A percentile compares a stretch with the other conserved stretches of the same genome.
These are phyloP conservation scores for Exophiala spinifera DNA, from an alignment of 2,329 filamentous ascomycete species.

Conservation along the genomic window DNA sequence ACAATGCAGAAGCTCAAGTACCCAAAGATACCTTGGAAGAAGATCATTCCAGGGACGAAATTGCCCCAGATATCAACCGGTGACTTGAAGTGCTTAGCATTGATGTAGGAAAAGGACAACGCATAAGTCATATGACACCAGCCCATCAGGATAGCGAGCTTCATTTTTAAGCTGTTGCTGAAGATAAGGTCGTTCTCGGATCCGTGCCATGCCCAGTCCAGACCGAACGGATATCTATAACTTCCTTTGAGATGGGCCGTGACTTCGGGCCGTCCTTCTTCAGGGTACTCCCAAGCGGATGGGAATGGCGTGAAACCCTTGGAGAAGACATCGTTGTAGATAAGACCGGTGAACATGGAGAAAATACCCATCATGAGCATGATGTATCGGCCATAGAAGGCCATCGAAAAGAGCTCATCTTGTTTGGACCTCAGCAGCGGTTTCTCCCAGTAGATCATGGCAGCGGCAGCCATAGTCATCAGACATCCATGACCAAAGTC, in stretches of 20 bases:
- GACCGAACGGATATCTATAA: slow-evolving; percentile 90
- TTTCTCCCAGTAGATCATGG: slow-evolving; percentile 97
- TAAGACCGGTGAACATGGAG: slow-evolving; percentile 92
- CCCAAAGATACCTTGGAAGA: slow-evolving; percentile 98
- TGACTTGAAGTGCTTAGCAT: slow-evolving; percentile 90
- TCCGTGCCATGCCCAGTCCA: slow-evolving; percentile 96
- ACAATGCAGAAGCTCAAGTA: slow-evolving; percentile 92
- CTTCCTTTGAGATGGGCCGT: slow-evolving; percentile 64
- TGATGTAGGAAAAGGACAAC: slow-evolving; percentile 86
- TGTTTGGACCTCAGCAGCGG: slow-evolving; percentile 79
- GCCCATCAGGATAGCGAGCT: slow-evolving; percentile 94
- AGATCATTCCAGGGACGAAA: slow-evolving; percentile 97
- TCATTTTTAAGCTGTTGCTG: slow-evolving; percentile 99
- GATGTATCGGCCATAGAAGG: slow-evolving; percentile 98
- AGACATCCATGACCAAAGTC: slow-evolving; percentile 91
- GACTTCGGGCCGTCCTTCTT: slow-evolving; percentile 63
- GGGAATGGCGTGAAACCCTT: slow-evolving; percentile 84
- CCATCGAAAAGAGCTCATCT: slow-evolving; percentile 96
- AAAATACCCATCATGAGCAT: slow-evolving; percentile 97
- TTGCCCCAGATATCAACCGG: slow-evolving; percentile 96
- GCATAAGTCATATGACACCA: slow-evolving; percentile 97
- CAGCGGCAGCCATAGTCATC: slow-evolving; percentile 76
- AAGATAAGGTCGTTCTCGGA: slow-evolving; percentile 94
- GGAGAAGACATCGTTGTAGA: slow-evolving; percentile 98
- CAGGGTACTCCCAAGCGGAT: slow-evolving; percentile 88